Base-by-base conservation (phyloP, 192 early-diverging fungal species). In the Entomortierella beljakovae region DNA sequence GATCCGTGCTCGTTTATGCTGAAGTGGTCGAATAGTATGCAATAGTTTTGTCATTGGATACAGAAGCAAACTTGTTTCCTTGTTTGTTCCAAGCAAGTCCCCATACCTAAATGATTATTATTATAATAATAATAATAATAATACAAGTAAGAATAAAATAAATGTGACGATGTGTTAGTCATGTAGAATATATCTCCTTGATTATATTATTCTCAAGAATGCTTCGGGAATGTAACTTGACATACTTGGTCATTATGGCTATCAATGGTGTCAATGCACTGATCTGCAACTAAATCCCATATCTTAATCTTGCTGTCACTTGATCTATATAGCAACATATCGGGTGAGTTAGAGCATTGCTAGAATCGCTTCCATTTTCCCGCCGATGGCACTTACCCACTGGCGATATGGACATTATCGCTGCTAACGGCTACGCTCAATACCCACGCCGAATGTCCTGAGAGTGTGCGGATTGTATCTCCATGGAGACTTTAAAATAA, bases 221-320 rank as follows among this genome's bases (percentile, higher is more conserved):
- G n/a, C n/a, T n/a, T n/a, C n/a, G n/a, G n/a, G n/a, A n/a, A n/a
- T n/a, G n/a, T n/a, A n/a, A n/a, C n/a, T n/a, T n/a, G n/a, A 46
- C 43, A 46, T 83, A 90, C 89, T 84, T 95, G 92, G 65, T 94
- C 94, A 4, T 83, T 85, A 57, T 95, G 94, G 0, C 87, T 85
- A 58, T 94, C 90, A 67, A 92, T 90, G 25, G 94, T 95, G 64
- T 94, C 90, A 40, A 94, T 77, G 69, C 90, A 90, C 65, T 92
- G 90, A 49, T 89, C 74, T 13, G 84, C 82, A 32, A 88, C 87
- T 16, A 92, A 56, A 84, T 95, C 93, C 94, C 94, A 96, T 15
- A 96, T 80, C 83, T 96, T 96, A 40, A 93, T 88, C 50, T 88
- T 86, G 57, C 90, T 93, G 67, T 96, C 94, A 58, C 88, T 89